A percentile compares a stretch with the other conserved stretches of the same genome.
These are phyloP conservation scores for Xerocomus nothofagi DNA, from an alignment of 1,284 basidiomycete genomes.

Conservation along the genomic window DNA sequence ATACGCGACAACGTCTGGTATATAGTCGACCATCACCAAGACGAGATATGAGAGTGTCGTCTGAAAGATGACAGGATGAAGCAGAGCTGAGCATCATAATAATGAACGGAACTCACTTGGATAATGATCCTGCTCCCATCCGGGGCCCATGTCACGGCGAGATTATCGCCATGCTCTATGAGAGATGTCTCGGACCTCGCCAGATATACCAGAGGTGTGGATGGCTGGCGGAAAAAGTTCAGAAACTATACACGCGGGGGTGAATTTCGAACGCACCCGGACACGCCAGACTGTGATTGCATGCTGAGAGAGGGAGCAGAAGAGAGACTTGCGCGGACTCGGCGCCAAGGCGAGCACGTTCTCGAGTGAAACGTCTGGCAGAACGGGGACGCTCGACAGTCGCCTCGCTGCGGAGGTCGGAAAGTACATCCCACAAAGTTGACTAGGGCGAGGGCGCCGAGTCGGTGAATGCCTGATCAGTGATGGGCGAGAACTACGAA, in stretches of 20 bases:
- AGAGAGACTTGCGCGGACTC: constrained; percentile 75
- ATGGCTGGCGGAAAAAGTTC: constrained; percentile 57
- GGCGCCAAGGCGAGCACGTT: constrained; percentile 58
- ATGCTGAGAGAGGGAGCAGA: constrained; percentile 70
- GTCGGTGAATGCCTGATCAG: neutral
- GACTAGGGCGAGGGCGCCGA: neutral
- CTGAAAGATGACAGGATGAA: constrained; percentile 38
- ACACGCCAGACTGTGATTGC: constrained; percentile 81
- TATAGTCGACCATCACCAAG: constrained; percentile 67
- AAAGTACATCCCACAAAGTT: constrained; percentile 66
- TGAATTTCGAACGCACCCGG: constrained; percentile 55
- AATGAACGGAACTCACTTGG: constrained; percentile 53
- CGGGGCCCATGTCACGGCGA: constrained; percentile 73
- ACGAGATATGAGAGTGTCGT: constrained; percentile 80
- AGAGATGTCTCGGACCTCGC: constrained; percentile 77
- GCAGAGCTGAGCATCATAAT: constrained; percentile 1
- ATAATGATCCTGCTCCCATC: constrained; percentile 78
- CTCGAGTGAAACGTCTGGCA: constrained; percentile 62
- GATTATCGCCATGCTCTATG: constrained; percentile 77
- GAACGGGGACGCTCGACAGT: constrained; percentile 62
- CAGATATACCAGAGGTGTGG: constrained; percentile 73
- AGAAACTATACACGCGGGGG: neutral
- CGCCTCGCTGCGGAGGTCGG: constrained; percentile 75
- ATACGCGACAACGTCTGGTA: constrained; percentile 57
- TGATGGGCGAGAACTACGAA: neutral